Evolutionary conservation across 2,329 filamentous ascomycete genomes (phyloP), one percentile per base, ranked within the genome.

Genomic region (Aureobasidium sp.): DNA sequence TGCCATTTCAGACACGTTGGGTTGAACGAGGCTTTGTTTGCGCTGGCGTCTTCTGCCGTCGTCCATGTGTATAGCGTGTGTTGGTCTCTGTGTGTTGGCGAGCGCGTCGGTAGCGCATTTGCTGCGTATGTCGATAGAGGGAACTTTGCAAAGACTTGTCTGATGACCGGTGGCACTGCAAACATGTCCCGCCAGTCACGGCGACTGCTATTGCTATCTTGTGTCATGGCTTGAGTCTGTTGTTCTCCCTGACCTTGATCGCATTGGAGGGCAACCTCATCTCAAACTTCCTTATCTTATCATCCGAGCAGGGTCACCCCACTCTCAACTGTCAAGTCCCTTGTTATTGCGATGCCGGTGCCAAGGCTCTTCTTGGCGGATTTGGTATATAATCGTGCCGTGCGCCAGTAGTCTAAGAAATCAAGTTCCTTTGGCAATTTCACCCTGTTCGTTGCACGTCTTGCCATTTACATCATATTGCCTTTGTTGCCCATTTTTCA

Each of bases 1-100:
- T 97, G 94, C 91, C 91, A 97, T 79, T 93, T 96, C 70, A 97
- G 79, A 78, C 94, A 99, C 62, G 86, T 85, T 11, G 94, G 94
- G 72, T 97, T 97, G 77, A 88, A 96, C 66, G 90, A 95, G 30
- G 91, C 89, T 34, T 79, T 76, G 5, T 85, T 85, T 42, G 71
- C 71, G 61, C 74, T 73, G 37, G 85, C 88, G 68, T 85, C 87
- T n/a, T 81, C 76, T 1, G 83, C 77, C 14, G 81, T 84, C 63
- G 84, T 82, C 75, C 97, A 97, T 61, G 96, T 80, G 73, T 91
- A 91, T 9, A 99, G 79, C 10, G 84, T 81, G 64, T 84, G 81
- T 68, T 76, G 76, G 64, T 76, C 71, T 66, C 73, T 74, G 59
- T 76, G 71, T 57, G 69, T 76, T 36, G 78, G 80, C 32, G 82